Conservation (phyloP, 1,284 basidiomycete species). For the Fereydounia khargensis region DNA sequence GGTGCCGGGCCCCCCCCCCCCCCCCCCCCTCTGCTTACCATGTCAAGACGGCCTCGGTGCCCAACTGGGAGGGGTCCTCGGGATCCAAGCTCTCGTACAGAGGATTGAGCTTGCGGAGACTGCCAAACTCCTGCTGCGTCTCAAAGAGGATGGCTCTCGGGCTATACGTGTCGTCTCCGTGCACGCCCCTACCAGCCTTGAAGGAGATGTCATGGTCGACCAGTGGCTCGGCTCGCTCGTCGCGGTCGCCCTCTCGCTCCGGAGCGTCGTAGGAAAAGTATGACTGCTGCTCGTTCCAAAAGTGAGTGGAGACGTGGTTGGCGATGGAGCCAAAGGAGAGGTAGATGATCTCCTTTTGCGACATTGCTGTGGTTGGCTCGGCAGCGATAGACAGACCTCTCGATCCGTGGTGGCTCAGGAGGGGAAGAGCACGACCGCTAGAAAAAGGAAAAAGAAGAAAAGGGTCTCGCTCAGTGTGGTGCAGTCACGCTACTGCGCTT, state of each 20-base stretch:
- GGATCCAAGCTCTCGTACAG: constrained; percentile 27
- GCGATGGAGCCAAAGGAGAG: constrained; percentile 50
- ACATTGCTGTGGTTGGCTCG: constrained; percentile 2
- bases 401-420: background rate
- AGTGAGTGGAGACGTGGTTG: constrained; percentile 51
- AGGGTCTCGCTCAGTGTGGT: background rate
- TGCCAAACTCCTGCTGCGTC: constrained; percentile 42
- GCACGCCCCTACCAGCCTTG: constrained; percentile 34
- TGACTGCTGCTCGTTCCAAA: constrained; percentile 51
- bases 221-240: constrained; percentile 14
- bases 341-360: constrained; percentile 47
- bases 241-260: constrained; percentile 6
- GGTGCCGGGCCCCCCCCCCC: too few species aligned
- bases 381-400: background rate
- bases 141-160: constrained; percentile 49
- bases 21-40: too few species aligned
- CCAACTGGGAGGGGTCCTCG: background rate
- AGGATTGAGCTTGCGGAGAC: constrained; percentile 28
- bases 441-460: background rate
- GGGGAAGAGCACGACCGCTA: background rate
- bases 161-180: constrained; percentile 42
- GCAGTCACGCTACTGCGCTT: too few species aligned
- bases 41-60: background rate
- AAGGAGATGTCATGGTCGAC: constrained; percentile 51
- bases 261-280: constrained; percentile 37